Base-by-base conservation (phyloP, 2,329 filamentous ascomycete species). In the Aureobasidium sp. region DNA sequence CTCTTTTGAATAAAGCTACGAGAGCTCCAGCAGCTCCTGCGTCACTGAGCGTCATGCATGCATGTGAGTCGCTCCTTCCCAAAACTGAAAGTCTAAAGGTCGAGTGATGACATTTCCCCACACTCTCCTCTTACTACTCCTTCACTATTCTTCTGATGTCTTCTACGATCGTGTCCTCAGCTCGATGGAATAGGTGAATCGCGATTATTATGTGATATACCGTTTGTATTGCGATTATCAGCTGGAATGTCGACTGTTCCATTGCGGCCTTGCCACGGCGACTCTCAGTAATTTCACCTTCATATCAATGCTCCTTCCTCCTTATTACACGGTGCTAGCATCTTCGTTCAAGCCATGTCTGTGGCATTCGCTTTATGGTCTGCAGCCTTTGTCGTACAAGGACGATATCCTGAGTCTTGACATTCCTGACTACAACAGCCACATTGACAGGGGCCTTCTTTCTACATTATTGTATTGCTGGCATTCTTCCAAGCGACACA, bases 61-160 rank as follows among this genome's bases (percentile, higher is more conserved):
- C 29, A 53, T 36, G 36, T 39, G 41, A 42, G 41, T 42, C 41
- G 41, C n/a, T 42, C 41, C 41, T 44, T 44, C 41, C 41, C 41
- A 22, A 14, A 12, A 20, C 8, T 17, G 29, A n/a, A 29, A 27
- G 34, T 49, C 47, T 34, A 34, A 34, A 29, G 29, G 29, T 34
- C 15, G 47, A 31, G 39, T 44, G 52, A 56, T 36, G 39, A n/a
- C 55, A 47, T 48, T 57, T 41, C 56, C 41, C 56, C 44, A 48
- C 56, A 37, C 44, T 34, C 14, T 20, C 34, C 22, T n/a, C 31
- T 37, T 14, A 36, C 42, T 42, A 58, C 14, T 25, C 6, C 42
- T 59, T 49, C 56, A 59, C 44, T 31, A 12, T 34, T 39, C 42
- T 59, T 59, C 45, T 41, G 15, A 59, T 14, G 3, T 5, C 34